Evolutionary conservation across 1,284 basidiomycete species (phyloP).

Genomic region (Rhodofomes roseus): DNA sequence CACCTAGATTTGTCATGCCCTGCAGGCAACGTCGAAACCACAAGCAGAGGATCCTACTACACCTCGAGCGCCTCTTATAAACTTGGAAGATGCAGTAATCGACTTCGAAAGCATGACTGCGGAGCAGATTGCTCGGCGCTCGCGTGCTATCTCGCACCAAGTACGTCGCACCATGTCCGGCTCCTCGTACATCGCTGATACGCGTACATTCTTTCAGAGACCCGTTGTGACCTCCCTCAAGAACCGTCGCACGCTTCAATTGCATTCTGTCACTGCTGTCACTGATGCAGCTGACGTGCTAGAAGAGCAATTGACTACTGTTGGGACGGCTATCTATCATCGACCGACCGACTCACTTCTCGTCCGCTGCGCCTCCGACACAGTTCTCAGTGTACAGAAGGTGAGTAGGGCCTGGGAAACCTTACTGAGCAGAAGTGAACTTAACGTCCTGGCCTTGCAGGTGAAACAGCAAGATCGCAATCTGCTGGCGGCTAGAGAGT

Average conservation of each 20-base stretch:
- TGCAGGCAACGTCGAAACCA: conserved; percentile 44
- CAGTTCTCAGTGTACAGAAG: conserved; percentile 45
- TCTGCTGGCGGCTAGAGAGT: conserved; percentile 38
- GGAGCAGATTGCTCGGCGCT: conserved; percentile 47
- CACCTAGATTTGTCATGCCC: too few species aligned
- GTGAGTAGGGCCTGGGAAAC: conserved; percentile 7
- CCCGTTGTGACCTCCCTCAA: conserved; percentile 43
- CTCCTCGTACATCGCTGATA: background rate
- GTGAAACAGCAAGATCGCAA: conserved; percentile 57
- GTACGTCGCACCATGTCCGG: conserved; percentile 30
- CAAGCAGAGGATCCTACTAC: conserved; percentile 39
- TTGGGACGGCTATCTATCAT: conserved; percentile 42
- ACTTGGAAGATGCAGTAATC: conserved; percentile 47
- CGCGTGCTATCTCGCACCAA: conserved; percentile 76
- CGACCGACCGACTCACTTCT: conserved; percentile 35
- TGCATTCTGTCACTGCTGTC: conserved; percentile 36
- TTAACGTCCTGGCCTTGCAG: conserved; percentile 1
- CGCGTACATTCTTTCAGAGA: conserved; percentile 28
- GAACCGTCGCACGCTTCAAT: conserved; percentile 41
- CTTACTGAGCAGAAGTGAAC: too few species aligned
- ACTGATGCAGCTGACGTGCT: conserved; percentile 9
- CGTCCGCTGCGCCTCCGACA: conserved; percentile 47
- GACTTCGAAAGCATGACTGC: conserved; percentile 60
- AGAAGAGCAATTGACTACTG: conserved; percentile 16
- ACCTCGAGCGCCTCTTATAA: conserved; percentile 63